These are phyloP conservation scores for Cercospora sp. DNA, from an alignment of 2,329 filamentous ascomycete species.

Conservation along the genomic window DNA sequence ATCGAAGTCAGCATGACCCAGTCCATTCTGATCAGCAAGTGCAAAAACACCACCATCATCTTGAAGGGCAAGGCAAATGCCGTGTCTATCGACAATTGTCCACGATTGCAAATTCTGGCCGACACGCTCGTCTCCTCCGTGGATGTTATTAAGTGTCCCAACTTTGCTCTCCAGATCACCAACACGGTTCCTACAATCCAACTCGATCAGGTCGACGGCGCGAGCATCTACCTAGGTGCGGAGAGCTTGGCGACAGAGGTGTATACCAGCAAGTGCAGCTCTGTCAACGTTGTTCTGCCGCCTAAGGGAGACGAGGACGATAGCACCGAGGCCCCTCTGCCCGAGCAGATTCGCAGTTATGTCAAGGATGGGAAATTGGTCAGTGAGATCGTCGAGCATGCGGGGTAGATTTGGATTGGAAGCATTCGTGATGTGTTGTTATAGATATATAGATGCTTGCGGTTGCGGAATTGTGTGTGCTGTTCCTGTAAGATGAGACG, in stretches of 20 bases:
- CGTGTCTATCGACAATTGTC: slow-evolving; percentile 91
- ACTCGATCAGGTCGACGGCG: slow-evolving; percentile 90
- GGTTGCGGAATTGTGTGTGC: neutral
- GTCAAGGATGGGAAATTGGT: slow-evolving; percentile 74
- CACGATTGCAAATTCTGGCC: slow-evolving; percentile 78
- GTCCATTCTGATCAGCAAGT: slow-evolving; percentile 87
- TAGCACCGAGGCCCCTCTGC: slow-evolving; percentile 81
- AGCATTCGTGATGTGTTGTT: neutral
- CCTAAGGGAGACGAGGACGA: slow-evolving; percentile 69
- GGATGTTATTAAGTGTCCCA: slow-evolving; percentile 91
- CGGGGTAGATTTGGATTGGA: slow-evolving; percentile 51
- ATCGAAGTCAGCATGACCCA: slow-evolving; percentile 81
- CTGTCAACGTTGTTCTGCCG: slow-evolving; percentile 82
- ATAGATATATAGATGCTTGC: neutral
- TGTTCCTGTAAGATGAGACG: neutral
- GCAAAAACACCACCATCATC: slow-evolving; percentile 86
- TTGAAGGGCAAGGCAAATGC: slow-evolving; percentile 93
- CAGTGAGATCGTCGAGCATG: slow-evolving; percentile 94
- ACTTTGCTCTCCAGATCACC: slow-evolving; percentile 82
- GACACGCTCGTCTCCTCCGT: slow-evolving; percentile 88
- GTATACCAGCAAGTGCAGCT: slow-evolving; percentile 83
- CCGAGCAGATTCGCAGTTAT: slow-evolving; percentile 85
- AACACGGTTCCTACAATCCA: slow-evolving; percentile 83
- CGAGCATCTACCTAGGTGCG: slow-evolving; percentile 80
- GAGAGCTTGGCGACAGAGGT: slow-evolving; percentile 77